Evolutionary conservation across 306 rosid genomes (phyloP), one percentile per base, ranked within the genome.

Genomic region (Castanea mollissima): DNA sequence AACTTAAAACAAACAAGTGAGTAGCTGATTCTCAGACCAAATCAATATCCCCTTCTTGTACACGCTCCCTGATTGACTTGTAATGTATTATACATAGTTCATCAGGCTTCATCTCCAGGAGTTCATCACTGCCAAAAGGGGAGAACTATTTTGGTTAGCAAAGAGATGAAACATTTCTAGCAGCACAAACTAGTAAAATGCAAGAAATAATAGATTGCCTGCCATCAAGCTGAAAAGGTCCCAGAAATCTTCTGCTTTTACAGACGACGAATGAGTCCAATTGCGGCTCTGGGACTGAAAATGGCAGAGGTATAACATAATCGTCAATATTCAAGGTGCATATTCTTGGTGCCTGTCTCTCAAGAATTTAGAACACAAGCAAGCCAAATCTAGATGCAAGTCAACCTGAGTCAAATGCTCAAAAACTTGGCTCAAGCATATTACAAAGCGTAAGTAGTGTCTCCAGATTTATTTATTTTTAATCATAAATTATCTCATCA

Each of bases 241-340:
- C 90, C 6, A 95, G 90, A 80, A 90, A 89, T 68, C 90, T 88
- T 83, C 85, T 91, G 78, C 98, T 91, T 87, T 90, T 90, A 87
- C 99, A 95, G 31, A 95, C 95, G 35, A 94, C 95, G 82, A 92
- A 94, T 27, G 88, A 83, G 78, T 94, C 97, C 76, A 91, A 82
- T 49, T 83, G 85, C 1, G 97, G 93, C 87, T 87, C 92, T 59
- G 95, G 92, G 77, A 90, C 97, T 94, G 91, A 69, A 83, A 82
- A 62, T 67, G 3, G 38, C 51, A 34, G 12, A 57, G 18, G 65
- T 9, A 35, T 35, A 31, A 14, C n/a, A 1, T 13, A 67, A 67
- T n/a, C 13, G 25, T 67, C 11, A 67, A 32, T 19, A 5, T 67
- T 67, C 29, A 67, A 67, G 72, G 12, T 31, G 0, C 21, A 31